Conservation (phyloP, 2,329 filamentous ascomycete species). For the Neopestalotiopsis clavispora region DNA sequence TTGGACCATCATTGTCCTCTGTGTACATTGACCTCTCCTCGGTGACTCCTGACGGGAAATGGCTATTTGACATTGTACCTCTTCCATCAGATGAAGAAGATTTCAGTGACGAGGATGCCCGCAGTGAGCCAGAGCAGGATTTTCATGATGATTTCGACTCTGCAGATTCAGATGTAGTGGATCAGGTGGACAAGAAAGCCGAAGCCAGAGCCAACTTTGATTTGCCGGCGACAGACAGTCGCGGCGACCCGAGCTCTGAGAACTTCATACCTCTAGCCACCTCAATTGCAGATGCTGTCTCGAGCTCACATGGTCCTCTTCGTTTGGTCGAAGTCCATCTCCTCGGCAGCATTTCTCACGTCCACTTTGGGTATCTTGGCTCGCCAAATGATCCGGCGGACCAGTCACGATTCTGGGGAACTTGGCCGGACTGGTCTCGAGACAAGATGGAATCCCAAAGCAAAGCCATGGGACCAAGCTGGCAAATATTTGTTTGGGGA, state of each 20-base stretch:
- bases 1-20: no score
- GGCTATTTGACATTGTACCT: neutral
- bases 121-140: neutral
- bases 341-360: neutral
- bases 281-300: neutral
- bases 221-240: neutral
- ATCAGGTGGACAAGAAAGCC: neutral
- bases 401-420: no score
- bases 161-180: neutral
- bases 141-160: neutral
- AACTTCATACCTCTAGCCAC: neutral
- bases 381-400: neutral
- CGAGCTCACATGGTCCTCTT: neutral
- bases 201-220: neutral
- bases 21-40: neutral
- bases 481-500: no score
- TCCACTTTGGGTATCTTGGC: neutral
- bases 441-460: no score
- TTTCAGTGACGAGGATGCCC: neutral
- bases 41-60: neutral
- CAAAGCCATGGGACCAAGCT: no score
- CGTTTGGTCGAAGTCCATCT: neutral
- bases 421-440: no score
- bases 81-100: neutral
- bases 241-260: neutral